These are phyloP conservation scores for Diaporthe helianthi DNA, from an alignment of 2,329 filamentous ascomycete species.

Conservation along the genomic window DNA sequence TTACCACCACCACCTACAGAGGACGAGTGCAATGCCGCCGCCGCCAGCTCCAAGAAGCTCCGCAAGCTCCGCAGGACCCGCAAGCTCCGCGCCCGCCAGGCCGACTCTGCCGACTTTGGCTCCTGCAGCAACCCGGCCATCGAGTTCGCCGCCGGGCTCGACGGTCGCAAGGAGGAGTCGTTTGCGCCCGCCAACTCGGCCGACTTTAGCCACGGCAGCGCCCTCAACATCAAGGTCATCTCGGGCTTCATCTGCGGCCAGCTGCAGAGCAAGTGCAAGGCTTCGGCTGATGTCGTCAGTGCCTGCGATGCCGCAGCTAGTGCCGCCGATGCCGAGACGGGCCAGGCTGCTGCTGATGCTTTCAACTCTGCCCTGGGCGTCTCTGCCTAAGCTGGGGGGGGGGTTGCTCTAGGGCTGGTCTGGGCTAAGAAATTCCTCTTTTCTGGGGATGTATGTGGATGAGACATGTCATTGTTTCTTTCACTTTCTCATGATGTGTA, in stretches of 20 bases:
- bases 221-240: slow-evolving; percentile 47
- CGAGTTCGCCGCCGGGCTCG: slow-evolving; percentile 54
- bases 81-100: slow-evolving; percentile 36
- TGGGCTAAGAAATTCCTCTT: background rate
- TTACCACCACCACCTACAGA: slow-evolving; percentile 35
- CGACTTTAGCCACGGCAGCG: slow-evolving; percentile 61
- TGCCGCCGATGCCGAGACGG: slow-evolving; percentile 43
- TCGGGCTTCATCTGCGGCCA: slow-evolving; percentile 48
- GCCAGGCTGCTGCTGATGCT: slow-evolving; percentile 48
- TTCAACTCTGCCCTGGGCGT: slow-evolving; percentile 50
- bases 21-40: slow-evolving; percentile 44
- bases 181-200: slow-evolving; percentile 49
- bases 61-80: slow-evolving; percentile 40
- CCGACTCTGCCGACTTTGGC: slow-evolving; percentile 51
- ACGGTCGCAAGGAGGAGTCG: slow-evolving; percentile 53
- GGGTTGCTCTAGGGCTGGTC: slow-evolving; percentile 21
- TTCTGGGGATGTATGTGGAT: background rate
- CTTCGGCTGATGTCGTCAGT: slow-evolving; percentile 42
- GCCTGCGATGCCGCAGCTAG: slow-evolving; percentile 44
- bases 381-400: slow-evolving; percentile 36
- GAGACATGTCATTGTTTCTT: background rate
- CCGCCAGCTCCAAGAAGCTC: slow-evolving; percentile 37
- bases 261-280: slow-evolving; percentile 46
- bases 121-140: slow-evolving; percentile 56
- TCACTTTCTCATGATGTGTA: background rate